Base-by-base conservation (phyloP, 768 basidiomycete species). In the Leccinellum rugosiceps region DNA sequence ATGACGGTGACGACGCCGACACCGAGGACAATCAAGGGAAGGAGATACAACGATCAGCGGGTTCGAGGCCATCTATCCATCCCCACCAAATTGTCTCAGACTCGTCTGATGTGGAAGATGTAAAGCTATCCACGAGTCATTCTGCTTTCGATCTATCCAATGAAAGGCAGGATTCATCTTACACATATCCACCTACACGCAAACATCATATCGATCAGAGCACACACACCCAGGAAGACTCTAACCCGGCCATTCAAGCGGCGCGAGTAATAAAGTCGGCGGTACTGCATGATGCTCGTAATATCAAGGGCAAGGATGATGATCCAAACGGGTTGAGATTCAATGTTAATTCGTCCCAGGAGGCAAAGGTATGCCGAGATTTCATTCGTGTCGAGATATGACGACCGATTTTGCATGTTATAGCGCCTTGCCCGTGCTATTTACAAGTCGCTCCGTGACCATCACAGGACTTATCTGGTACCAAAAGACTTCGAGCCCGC, bases 201-300 rank as follows among this genome's bases (percentile, higher is more conserved):
- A 61, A 60, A 28, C 59, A 53, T 52, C 56, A 48, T 41, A 58
- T 60, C 46, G 60, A 68, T 58, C 66, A 52, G 45, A 65, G 55
- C 58, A 6, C 30, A 3, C n/a, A 60, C 41, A 67, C 58, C 65
- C 75, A 63, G 23, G 73, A 74, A 35, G 75, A 70, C 7, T 63
- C 65, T 31, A 78, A 78, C 13, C 74, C 76, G 10, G 79, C 79
- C 1, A 70, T 79, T 19, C 76, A 79, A 34, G 87, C 87, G 10
- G 88, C 85, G 2, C 87, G 81, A 66, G 83, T 76, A 10, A 59
- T 90, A 41, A 88, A 84, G 72, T 79, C 79, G n/a, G 86, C 85
- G 1, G 78, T 90, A 7, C 70, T 90, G 43, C 88, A 90, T 63
- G 89, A 91, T 70, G 89, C 89, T 28, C 80, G 88, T 15, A 88